Evolutionary conservation across 768 basidiomycete genomes (phyloP).

Genomic region (Sporobolomyces roseus): DNA sequence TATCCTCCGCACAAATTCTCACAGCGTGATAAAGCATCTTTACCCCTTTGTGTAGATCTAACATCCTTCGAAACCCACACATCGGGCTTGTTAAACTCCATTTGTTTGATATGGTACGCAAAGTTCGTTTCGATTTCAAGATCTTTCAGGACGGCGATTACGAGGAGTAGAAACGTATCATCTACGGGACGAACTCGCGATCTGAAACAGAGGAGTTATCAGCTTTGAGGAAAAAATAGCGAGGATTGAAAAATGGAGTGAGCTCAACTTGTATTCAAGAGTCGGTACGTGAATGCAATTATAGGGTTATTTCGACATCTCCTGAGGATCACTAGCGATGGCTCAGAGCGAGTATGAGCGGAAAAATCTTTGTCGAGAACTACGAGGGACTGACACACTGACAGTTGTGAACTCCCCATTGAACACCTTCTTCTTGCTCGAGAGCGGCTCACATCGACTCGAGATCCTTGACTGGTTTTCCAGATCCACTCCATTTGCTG

Average conservation of each 20-base stretch:
- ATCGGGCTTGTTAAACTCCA: neutral
- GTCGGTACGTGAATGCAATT: conserved; percentile 22
- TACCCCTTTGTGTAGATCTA: neutral
- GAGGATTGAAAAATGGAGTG: too few species aligned
- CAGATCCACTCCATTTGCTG: neutral
- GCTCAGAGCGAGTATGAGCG: neutral
- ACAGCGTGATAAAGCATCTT: conserved; percentile 18
- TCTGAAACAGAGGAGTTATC: neutral
- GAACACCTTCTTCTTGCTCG: conserved; percentile 27
- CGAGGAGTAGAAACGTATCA: conserved; percentile 30
- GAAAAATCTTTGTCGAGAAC: neutral
- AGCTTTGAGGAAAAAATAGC: neutral
- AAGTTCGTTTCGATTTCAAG: conserved; percentile 32
- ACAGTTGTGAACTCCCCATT: conserved; percentile 14
- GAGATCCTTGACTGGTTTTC: conserved; percentile 27
- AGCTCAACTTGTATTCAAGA: conserved; percentile 11
- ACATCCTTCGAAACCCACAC: neutral
- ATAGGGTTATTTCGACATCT: conserved; percentile 16
- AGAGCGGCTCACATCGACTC: conserved; percentile 22
- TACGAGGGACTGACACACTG: neutral
- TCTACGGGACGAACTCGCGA: conserved; percentile 2
- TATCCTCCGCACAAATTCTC: conserved; percentile 11
- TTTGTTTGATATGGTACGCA: conserved; percentile 21
- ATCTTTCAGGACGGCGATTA: conserved; percentile 22
- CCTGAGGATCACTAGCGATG: neutral